Base-by-base conservation (phyloP, 1,284 basidiomycete species). In the Peniophora sp. region DNA sequence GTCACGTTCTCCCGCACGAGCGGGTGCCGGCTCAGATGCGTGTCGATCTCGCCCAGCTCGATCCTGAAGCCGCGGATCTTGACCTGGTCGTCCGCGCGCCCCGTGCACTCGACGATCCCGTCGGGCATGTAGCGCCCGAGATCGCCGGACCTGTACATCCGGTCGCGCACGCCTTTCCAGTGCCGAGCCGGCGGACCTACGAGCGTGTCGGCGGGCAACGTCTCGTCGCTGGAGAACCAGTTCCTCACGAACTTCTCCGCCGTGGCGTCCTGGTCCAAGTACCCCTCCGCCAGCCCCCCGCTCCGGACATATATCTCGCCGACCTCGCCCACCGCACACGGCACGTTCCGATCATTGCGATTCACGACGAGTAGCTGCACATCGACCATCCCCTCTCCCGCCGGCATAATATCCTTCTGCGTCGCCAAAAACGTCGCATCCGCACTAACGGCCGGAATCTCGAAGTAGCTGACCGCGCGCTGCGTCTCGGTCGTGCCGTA, bases 21-120 rank as follows among this genome's bases (percentile, higher is more conserved):
- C 5, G 92, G 89, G 66, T 99, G 96, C 61, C 94, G 86, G 59
- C 89, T 92, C 37, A 99, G 81, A 69, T 97, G 87, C 1, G 92
- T 97, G 67, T 99, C 97, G 58, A 99, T 98, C 70, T 99, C 97
- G 17, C 96, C 96, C 5, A 99, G 79, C 70, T 99, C 97, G 64
- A 99, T 99, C 34, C 97, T 80, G 85, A 99, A 99, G 6, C 97
- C 97, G 55, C 97, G 91, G 67, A 99, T 99, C 75, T 99, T 99
- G 72, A 99, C 92, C 67, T 99, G 97, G 65, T 99, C 97, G 65
- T 99, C 97, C 3, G 95, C 95, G 47, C 97, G 85, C 10, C 97
- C 97, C 0, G 92, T 96, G 68, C 97, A 99, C 66, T 99, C 97
- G 15, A 99, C 97, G 37, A 82, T 85, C 3, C 97, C 97, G 64